phyloP scores from a whole-genome alignment of 768 basidiomycete genomes.

The Porphyrellus cyaneotinctus region DNA sequence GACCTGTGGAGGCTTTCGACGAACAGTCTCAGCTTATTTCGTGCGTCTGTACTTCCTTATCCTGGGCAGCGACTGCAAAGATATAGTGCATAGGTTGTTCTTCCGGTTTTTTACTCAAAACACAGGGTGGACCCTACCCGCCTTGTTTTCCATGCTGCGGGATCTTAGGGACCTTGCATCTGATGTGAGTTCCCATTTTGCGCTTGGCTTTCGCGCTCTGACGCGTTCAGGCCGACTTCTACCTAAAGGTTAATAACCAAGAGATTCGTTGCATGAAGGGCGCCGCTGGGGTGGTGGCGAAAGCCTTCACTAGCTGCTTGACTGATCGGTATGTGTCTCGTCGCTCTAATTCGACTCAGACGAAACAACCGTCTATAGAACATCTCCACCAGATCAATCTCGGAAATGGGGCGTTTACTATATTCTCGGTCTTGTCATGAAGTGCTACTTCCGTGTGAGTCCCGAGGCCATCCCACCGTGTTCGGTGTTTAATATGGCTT shows the following conservation, averaged over 20 bases:
- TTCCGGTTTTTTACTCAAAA: conserved; percentile 76
- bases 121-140: conserved; percentile 83
- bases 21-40: conserved; percentile 72
- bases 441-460: conserved; percentile 89
- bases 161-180: conserved; percentile 84
- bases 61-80: background rate
- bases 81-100: conserved; percentile 50
- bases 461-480: background rate
- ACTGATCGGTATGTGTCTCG: conserved; percentile 59
- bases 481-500: background rate
- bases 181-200: conserved; percentile 50
- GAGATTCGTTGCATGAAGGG: conserved; percentile 76
- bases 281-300: conserved; percentile 79
- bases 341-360: background rate
- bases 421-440: conserved; percentile 84
- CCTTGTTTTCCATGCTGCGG: conserved; percentile 73
- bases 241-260: conserved; percentile 53
- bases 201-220: background rate
- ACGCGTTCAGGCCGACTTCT: conserved; percentile 51
- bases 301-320: conserved; percentile 86
- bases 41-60: conserved; percentile 44
- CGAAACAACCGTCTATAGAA: conserved; percentile 34
- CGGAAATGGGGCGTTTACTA: conserved; percentile 93
- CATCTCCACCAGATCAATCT: conserved; percentile 66
- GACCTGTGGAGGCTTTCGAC: conserved; percentile 71